Evolutionary conservation across 768 basidiomycete genomes (phyloP).

Genomic region (Boletus sp.): DNA sequence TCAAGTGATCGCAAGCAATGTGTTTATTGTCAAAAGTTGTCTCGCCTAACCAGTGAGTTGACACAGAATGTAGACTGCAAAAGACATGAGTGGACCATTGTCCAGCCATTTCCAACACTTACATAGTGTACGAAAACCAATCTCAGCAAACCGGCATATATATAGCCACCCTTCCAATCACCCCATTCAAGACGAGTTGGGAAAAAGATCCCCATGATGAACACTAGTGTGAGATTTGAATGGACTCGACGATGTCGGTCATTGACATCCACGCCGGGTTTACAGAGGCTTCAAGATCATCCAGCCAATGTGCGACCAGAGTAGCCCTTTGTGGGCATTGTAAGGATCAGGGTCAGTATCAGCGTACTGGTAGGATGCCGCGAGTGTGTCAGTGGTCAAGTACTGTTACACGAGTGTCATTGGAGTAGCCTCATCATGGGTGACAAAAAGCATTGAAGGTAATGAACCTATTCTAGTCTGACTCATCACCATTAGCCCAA

Average conservation of each 20-base stretch:
- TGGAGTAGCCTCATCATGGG: too few relatives aligned
- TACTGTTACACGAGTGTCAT: too few relatives aligned
- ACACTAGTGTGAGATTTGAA: slow-evolving; percentile 68
- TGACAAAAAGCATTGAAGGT: too few relatives aligned
- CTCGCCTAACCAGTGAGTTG: slow-evolving; percentile 95
- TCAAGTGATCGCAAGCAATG: slow-evolving; percentile 85
- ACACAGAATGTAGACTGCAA: slow-evolving; percentile 90
- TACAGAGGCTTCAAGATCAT: slow-evolving; percentile 90
- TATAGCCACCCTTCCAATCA: slow-evolving; percentile 81
- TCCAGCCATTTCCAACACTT: slow-evolving; percentile 27
- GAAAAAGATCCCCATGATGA: slow-evolving; percentile 67
- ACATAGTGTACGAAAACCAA: slow-evolving; percentile 88
- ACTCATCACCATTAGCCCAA: too few relatives aligned
- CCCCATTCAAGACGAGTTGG: slow-evolving; percentile 82
- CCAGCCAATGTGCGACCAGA: slow-evolving; percentile 88
- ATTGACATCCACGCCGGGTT: slow-evolving; percentile 84
- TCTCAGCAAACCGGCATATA: slow-evolving; percentile 80
- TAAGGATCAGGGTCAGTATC: slow-evolving; percentile 97
- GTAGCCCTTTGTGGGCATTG: slow-evolving; percentile 85
- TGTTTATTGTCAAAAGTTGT: slow-evolving; percentile 94
- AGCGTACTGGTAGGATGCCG: slow-evolving; percentile 94
- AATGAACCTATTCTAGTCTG: too few relatives aligned
- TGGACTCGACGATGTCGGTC: slow-evolving; percentile 77
- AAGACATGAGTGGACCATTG: background rate
- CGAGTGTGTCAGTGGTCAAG: too few relatives aligned